Base-by-base conservation (phyloP, 2,329 filamentous ascomycete genomes). In the Helicocarpus griseus region DNA sequence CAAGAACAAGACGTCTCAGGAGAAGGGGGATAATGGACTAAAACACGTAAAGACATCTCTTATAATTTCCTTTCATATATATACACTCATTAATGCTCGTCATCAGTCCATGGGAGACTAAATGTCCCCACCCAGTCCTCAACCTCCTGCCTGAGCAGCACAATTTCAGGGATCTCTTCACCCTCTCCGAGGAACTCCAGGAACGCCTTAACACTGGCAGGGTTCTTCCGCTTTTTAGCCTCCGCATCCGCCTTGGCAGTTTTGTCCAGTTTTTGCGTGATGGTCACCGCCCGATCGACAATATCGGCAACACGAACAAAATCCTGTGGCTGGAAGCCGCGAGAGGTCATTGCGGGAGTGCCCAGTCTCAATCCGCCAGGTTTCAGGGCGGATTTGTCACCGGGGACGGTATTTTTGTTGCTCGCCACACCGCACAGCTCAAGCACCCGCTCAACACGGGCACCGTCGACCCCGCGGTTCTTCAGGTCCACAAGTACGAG, bases 191-290 rank as follows among this genome's bases (percentile, higher is more conserved):
- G 85, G 77, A 88, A 91, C 64, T 83, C 83, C 77, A 89, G 87
- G 83, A 97, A 97, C 74, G 96, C 93, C 83, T 97, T 97, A 69
- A 95, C 85, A 79, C 91, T 96, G 80, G 95, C 95, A 60, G 88
- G 89, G 74, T 93, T 88, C 83, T 96, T 96, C 66, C 89, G 89
- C 28, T 96, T 82, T 57, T 79, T 77, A 53, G 71, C 78, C 76
- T 97, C 89, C 56, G 95, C 80, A 65, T 91, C 85, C 78, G 90
- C 84, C 43, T 61, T 65, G 31, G 69, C 69, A 13, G 61, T 60
- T 60, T 90, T 89, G 78, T 87, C 87, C 33, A 95, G 73, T 54
- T 86, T 80, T 59, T 85, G 78, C 1, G 88, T 85, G 60, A 95
- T 89, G 28, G 80, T 81, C 44, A 95, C 88, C 7, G 86, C 85